Base-by-base conservation (phyloP, 2,329 filamentous ascomycete species). In the Ascochyta clinopodiicola region DNA sequence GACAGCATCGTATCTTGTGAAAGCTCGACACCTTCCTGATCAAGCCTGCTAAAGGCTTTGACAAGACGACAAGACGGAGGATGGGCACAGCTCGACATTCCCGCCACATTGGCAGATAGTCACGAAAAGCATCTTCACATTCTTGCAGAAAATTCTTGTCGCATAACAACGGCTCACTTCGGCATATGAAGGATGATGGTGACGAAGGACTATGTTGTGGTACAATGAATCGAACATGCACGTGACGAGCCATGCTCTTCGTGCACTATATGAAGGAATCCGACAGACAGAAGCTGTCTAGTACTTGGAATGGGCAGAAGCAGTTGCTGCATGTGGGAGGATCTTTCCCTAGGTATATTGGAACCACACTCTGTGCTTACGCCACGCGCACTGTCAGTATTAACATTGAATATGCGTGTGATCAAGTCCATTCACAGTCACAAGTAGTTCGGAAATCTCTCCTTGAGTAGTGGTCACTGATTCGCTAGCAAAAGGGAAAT, bases 21-120 rank as follows among this genome's bases (percentile, higher is more conserved):
- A 37, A 47, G 39, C 48, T 44, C 43, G 29, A 44, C 57, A 63
- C 59, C 61, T 63, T 60, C 59, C 61, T 44, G 19, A 62, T 63
- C 54, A 57, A 60, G 59, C 56, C 44, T 40, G 17, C 21, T 39
- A 43, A 39, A 46, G 47, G 34, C 19, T 38, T 38, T 6, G 43
- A 56, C 53, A 51, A 54, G 51, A 54, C 43, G 38, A 56, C 47
- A 56, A 56, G 53, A 48, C 53, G 48, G 53, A 43, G 36, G 34
- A 21, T 34, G 19, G 47, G 43, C 43, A 47, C 43, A 13, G n/a
- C 31, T 46, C 45, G 10, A 38, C n/a, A 13, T 25, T 29, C 29
- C n/a, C 36, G 22, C 45, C 45, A 35, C 36, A 42, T 48, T 54
- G 51, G 44, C 51, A 21, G 10, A 19, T 13, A 7, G 6, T 4